These are phyloP conservation scores for Coniella vitis DNA, from an alignment of 2,329 filamentous ascomycete species.

Conservation along the genomic window DNA sequence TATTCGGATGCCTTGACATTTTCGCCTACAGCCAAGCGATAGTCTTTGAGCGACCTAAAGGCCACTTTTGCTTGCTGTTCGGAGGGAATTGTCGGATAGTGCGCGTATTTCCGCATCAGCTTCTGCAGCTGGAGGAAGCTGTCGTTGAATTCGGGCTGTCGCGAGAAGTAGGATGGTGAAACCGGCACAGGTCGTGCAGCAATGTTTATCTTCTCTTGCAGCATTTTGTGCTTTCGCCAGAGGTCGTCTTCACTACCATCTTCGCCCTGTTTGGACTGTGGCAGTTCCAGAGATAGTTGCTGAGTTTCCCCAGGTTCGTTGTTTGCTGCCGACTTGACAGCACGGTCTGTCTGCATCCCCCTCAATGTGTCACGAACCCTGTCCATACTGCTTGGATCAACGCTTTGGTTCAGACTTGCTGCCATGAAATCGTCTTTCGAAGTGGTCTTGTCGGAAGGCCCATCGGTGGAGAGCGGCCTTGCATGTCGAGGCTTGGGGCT, in stretches of 20 bases:
- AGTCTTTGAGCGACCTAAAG: slow-evolving; percentile 75
- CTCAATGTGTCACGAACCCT: background rate
- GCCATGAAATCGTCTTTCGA: slow-evolving; percentile 5
- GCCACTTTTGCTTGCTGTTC: slow-evolving; percentile 65
- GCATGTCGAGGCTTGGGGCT: slow-evolving; percentile 7
- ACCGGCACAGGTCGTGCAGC: slow-evolving; percentile 74
- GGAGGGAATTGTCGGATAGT: slow-evolving; percentile 61
- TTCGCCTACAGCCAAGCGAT: slow-evolving; percentile 65
- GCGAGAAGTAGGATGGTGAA: slow-evolving; percentile 93
- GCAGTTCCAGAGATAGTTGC: background rate
- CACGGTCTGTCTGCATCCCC: background rate
- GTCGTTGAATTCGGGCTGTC: slow-evolving; percentile 79
- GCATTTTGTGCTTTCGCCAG: background rate
- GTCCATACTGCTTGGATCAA: background rate
- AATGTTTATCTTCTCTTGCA: too few relatives aligned
- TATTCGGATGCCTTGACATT: slow-evolving; percentile 71
- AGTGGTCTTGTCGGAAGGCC: background rate
- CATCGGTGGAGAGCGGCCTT: slow-evolving; percentile 9
- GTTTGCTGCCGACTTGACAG: background rate
- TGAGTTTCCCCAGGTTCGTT: background rate
- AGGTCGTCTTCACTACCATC: background rate
- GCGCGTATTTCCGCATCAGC: slow-evolving; percentile 63
- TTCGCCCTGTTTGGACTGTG: background rate
- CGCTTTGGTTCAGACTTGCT: background rate
- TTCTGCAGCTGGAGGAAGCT: slow-evolving; percentile 66